These are phyloP conservation scores for Chlamydomonas asymmetrica DNA, from an alignment of 139 green algal genomes.

Conservation along the genomic window DNA sequence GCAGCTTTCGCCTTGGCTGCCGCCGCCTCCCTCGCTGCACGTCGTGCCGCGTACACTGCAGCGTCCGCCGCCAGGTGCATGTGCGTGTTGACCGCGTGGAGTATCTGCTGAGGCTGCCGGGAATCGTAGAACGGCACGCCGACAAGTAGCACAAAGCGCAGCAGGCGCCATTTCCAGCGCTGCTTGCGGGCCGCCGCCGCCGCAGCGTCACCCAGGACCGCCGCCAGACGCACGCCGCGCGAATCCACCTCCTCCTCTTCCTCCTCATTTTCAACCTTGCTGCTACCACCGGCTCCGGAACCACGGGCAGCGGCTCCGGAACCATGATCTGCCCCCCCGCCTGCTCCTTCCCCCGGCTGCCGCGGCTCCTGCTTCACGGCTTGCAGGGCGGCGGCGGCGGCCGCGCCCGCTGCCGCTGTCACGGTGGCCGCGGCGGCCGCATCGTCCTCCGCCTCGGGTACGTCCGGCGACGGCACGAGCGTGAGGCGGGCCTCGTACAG, in stretches of 20 bases:
- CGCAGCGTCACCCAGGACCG: not conserved
- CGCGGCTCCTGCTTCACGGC: not conserved
- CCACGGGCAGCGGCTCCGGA: not conserved
- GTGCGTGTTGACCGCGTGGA: constrained; percentile 37
- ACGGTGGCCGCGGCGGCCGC: not conserved
- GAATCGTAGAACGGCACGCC: constrained; percentile 30
- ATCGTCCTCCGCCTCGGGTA: not conserved
- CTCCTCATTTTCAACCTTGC: not conserved
- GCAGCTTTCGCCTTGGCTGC: not conserved
- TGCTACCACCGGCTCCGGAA: not conserved
- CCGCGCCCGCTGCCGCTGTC: not conserved
- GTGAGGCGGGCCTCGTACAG: constrained; percentile 49
- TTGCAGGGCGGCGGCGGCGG: not conserved
- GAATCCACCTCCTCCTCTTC: not conserved
- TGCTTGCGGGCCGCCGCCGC: constrained; percentile 6
- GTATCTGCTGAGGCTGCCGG: constrained; percentile 20
- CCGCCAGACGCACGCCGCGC: not conserved
- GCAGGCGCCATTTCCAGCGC: constrained; percentile 48
- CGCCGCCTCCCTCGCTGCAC: not conserved
- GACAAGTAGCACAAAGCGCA: constrained; percentile 31
- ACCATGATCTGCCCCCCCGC: constrained; percentile 7
- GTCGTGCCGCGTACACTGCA: constrained; percentile 39
- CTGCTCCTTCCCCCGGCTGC: not conserved
- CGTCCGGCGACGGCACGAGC: constrained; percentile 28
- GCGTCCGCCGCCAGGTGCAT: constrained; percentile 44